Base-by-base conservation (phyloP, 805 yeast species). In the Ogataea populi-albae region DNA sequence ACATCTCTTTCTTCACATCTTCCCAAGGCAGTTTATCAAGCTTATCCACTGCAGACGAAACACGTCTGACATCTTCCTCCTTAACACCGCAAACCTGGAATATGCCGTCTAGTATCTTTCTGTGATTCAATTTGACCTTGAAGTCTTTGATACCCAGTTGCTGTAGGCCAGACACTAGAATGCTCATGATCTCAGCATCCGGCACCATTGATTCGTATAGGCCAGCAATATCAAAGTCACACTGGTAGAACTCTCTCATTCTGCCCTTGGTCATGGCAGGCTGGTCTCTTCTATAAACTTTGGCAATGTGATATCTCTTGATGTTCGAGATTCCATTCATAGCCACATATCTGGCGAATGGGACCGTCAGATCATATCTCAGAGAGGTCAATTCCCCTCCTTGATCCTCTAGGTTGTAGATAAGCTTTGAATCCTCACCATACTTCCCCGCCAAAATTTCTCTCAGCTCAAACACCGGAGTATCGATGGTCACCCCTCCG, bases 181-280 rank as follows among this genome's bases (percentile, higher is more conserved):
- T 69, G 41, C 83, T 77, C 66, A 93, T 72, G 40, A 81, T 71
- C 66, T 93, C 99, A 6, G 97, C 79, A 60, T 93, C 99, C 17
- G 98, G 95, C 30, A 93, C 93, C 98, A 93, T 93, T 19, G 80
- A 55, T 55, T 93, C 98, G 61, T 84, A 91, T 38, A 62, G 64
- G 35, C 99, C 99, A 16, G 99, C 99, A 55, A 93, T 71, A 63
- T 93, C 99, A 54, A 93, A 86, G 68, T 93, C 99, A 71, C 99
- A 93, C 68, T 93, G 99, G 64, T 93, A 93, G 57, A 93, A 93
- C 65, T 93, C 99, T 75, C 99, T 85, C 98, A 93, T 93, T 66
- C 99, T 79, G 43, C 99, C 99, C 66, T 93, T 93, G 34, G 98
- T 91, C 98, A 93, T 93, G 6, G 99, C 99, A 4, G 99, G 99